Evolutionary conservation across 2,329 filamentous ascomycete species (phyloP), one percentile per base, ranked within the genome.

Genomic region (Zymoseptoria pseudotritici): DNA sequence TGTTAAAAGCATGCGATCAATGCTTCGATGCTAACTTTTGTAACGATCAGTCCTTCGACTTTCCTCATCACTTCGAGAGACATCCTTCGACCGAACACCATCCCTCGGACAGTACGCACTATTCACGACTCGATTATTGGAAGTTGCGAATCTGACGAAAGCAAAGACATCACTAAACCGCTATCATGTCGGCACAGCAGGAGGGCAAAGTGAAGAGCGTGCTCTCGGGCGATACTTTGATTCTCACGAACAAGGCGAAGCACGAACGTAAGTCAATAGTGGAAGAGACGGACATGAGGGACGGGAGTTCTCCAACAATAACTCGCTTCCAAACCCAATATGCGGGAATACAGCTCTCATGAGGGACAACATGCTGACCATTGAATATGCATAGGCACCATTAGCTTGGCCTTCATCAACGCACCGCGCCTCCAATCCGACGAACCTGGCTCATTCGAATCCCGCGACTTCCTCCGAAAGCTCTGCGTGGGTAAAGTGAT

Each of bases 371-470:
- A 24, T 29, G 22, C 52, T 53, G 52, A 53, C 52, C 17, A n/a
- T 19, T 53, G 21, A 31, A 26, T 8, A 17, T 26, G 22, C 22
- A 11, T 29, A 53, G 22, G 29, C 70, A 90, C 83, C 56, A 82
- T 99, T 69, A 96, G 91, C 71, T 82, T 99, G 65, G 94, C 94
- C 69, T 97, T 91, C 77, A 91, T 97, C 67, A 89, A 87, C 61
- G 91, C 92, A 55, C 94, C 94, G 3, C 87, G 92, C 57, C 63
- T 73, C 54, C 69, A 70, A 59, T 63, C 66, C 56, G 67, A 76
- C 50, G 69, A 84, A 83, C 86, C 88, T 46, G 95, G 89, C 72
- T 91, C 90, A 60, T 99, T 97, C 76, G 88, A 94, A 76, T 96
- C 94, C 61, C 90, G 94, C 72, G 94, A 99, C 77, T 94, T 89